These are phyloP conservation scores for Closterium sp. DNA, from an alignment of 139 green algal genomes.

Conservation along the genomic window DNA sequence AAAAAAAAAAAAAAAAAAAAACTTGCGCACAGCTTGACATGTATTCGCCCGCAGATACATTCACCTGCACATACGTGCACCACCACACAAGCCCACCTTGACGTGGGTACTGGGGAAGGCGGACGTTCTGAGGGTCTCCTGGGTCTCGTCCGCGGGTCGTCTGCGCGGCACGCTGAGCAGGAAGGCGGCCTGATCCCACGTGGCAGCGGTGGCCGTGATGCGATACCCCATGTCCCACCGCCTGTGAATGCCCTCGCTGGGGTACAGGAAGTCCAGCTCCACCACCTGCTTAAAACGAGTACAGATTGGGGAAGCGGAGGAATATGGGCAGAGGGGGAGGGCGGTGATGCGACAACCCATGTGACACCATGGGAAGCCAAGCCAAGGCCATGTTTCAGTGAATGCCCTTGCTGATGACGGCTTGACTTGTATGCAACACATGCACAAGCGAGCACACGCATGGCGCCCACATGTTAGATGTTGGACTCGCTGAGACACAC, in stretches of 20 bases:
- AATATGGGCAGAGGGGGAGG: not conserved
- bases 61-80: no score
- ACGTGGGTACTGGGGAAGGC: conserved; percentile 94
- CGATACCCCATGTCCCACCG: conserved; percentile 94
- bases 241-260: conserved; percentile 93
- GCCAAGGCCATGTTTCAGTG: no score
- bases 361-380: no score
- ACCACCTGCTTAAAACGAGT: conserved; percentile 69
- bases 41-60: no score
- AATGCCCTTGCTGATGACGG: not conserved
- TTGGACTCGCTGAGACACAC: not conserved
- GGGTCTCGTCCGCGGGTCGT: conserved; percentile 89
- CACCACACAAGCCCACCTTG: conserved; percentile 62
- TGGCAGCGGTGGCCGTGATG: conserved; percentile 94
- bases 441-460: no score
- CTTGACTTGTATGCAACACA: no score
- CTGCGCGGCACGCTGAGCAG: conserved; percentile 77
- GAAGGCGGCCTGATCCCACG: conserved; percentile 87
- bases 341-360: conserved; percentile 80
- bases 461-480: no score
- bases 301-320: not conserved
- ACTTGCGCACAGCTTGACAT: no score
- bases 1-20: no score
- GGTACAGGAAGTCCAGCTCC: conserved; percentile 99
- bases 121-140: conserved; percentile 94